phyloP scores from a whole-genome alignment of 108 stramenopile genomes.

The Conticribra guillardii region DNA sequence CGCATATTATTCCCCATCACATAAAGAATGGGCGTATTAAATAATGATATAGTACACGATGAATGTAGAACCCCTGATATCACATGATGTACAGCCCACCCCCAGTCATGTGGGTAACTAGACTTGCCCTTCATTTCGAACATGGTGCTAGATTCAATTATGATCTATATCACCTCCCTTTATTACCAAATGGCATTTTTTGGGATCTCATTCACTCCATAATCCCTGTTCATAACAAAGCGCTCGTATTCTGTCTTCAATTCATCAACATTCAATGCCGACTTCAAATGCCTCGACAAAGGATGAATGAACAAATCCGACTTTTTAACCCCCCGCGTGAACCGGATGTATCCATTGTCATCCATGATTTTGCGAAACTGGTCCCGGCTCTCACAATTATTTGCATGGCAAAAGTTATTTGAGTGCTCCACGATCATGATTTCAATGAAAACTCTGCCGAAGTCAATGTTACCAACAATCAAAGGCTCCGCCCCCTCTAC shows the following conservation, averaged over 20 bases:
- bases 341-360: constrained; percentile 35
- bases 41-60: too few species aligned
- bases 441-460: constrained; percentile 41
- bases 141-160: too few species aligned
- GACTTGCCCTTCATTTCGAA: too few species aligned
- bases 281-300: neutral
- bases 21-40: too few species aligned
- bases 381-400: constrained; percentile 19
- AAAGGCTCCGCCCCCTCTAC: constrained; percentile 56
- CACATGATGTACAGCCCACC: too few species aligned
- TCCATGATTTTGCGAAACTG: constrained; percentile 28
- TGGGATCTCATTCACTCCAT: neutral
- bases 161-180: too few species aligned
- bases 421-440: constrained; percentile 50
- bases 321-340: neutral
- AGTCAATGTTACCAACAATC: constrained; percentile 53
- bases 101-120: too few species aligned
- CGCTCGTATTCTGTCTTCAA: neutral
- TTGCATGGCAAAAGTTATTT: constrained; percentile 25
- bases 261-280: neutral
- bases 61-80: too few species aligned
- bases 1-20: too few species aligned
- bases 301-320: constrained; percentile 53
- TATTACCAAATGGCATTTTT: neutral
- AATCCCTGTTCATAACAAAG: neutral